Conservation (phyloP, 2,329 filamentous ascomycete species). For the Colletotrichum sp. region DNA sequence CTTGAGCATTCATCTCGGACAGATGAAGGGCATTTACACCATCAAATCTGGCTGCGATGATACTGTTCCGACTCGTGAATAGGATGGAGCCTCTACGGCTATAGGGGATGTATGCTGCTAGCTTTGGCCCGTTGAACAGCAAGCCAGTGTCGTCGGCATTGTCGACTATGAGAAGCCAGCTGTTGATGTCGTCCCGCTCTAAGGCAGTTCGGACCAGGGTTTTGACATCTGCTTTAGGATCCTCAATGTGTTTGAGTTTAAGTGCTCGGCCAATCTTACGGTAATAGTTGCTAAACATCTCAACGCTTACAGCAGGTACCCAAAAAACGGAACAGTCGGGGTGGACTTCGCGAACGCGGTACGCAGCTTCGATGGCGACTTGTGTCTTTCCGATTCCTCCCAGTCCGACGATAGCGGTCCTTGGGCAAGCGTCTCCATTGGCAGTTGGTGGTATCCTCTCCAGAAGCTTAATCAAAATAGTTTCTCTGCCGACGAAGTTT, state of each 20-base stretch:
- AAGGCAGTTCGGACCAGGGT: rapidly evolving
- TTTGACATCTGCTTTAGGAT: rapidly evolving
- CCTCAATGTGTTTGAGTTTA: rapidly evolving
- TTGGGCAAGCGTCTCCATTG: constrained; percentile 25
- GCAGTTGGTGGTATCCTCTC: neutral
- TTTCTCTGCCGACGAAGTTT: neutral
- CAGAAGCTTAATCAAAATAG: constrained; percentile 17
- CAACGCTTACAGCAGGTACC: neutral
- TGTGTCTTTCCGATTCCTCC: constrained; percentile 44
- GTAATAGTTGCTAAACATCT: neutral
- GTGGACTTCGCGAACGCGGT: constrained; percentile 17
- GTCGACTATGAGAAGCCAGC: neutral
- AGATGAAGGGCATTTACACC: too few species aligned
- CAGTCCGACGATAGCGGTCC: constrained; percentile 31
- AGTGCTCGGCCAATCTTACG: neutral
- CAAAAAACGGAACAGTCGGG: neutral
- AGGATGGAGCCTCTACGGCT: too few species aligned
- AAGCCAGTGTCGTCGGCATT: neutral
- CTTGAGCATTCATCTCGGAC: too few species aligned
- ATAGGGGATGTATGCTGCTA: too few species aligned
- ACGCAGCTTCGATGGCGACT: constrained; percentile 39
- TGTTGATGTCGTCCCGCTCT: neutral
- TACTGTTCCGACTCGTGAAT: too few species aligned
- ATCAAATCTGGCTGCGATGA: too few species aligned
- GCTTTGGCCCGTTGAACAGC: too few species aligned